Base-by-base conservation (phyloP, 441 rosid genomes). In the Mallotus japonicus region DNA sequence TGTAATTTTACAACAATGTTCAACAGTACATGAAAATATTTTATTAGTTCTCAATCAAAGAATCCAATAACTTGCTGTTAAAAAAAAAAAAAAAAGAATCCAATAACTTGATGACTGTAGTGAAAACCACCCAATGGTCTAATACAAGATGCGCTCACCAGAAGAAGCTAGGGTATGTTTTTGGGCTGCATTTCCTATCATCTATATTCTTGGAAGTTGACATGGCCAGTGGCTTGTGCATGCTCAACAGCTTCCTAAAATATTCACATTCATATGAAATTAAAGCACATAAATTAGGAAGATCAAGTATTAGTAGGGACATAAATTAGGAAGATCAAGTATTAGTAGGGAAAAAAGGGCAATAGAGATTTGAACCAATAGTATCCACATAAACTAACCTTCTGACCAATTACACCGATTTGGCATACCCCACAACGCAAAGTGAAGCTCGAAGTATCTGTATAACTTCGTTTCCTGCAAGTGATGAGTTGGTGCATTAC, bases 141-240 rank as follows among this genome's bases (percentile, higher is more conserved):
- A 11, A 42, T 14, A 24, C 7, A 11, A 24, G 14, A 63, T 16
- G 55, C 44, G 53, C 34, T 13, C 57, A 15, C 42, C 9, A 24
- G 32, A 67, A 61, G 28, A 19, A n/a, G 20, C 10, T 20, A 2
- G 0, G 28, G 32, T 7, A 34, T 6, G 37, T 53, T 16, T 12
- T n/a, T 8, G 55, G 50, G 42, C 5, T 44, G 62, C 14, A 49
- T 49, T 46, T 70, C 42, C 42, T 8, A 60, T 89, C 89, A 92
- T 83, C 82, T 86, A 75, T 86, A 92, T 75, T 92, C 97, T 81
- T 91, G 97, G 73, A 92, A 95, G 82, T 92, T 95, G 64, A 83
- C 92, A 86, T 91, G 99, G 65, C 96, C 97, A 2, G 95, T 91
- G 37, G 96, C 96, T 81, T 86, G 93, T 32, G 99, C 98, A 84